Conservation (phyloP, 371 early-diverging fungal genomes). For the Nematocida sp. region DNA sequence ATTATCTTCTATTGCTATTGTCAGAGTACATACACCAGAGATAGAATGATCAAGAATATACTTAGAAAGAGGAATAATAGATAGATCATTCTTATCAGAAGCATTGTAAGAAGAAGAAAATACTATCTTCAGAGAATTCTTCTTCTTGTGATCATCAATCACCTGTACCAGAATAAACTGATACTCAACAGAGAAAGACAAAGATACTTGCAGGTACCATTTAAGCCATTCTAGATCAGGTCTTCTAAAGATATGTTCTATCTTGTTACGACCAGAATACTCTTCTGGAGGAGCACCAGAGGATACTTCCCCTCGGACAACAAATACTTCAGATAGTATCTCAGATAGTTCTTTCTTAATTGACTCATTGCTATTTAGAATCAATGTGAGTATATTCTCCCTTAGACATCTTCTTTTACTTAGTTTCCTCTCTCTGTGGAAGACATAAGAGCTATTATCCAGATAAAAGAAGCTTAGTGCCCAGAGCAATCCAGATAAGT, state of each 20-base stretch:
- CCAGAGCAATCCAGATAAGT: slow-evolving; percentile 22
- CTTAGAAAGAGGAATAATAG: no score
- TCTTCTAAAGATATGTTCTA: not conserved
- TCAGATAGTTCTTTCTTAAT: no score
- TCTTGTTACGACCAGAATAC: not conserved
- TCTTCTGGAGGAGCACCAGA: not conserved
- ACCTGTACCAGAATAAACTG: not conserved
- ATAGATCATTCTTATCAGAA: no score
- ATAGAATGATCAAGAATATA: not conserved
- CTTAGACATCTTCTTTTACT: slow-evolving; percentile 9
- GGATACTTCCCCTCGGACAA: no score
- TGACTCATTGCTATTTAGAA: not conserved
- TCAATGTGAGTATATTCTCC: slow-evolving; percentile 8
- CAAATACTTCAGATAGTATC: no score
- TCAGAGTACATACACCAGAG: not conserved
- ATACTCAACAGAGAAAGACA: not conserved
- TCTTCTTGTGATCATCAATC: not conserved
- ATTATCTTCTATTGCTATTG: not conserved
- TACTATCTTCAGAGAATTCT: not conserved
- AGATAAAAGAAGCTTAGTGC: not conserved
- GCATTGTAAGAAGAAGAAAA: no score
- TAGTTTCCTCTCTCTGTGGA: not conserved
- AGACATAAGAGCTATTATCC: not conserved
- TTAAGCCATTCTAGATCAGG: not conserved
- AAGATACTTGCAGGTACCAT: not conserved